Conservation (phyloP, 1,284 basidiomycete species). For the Pseudozyma sp. region DNA sequence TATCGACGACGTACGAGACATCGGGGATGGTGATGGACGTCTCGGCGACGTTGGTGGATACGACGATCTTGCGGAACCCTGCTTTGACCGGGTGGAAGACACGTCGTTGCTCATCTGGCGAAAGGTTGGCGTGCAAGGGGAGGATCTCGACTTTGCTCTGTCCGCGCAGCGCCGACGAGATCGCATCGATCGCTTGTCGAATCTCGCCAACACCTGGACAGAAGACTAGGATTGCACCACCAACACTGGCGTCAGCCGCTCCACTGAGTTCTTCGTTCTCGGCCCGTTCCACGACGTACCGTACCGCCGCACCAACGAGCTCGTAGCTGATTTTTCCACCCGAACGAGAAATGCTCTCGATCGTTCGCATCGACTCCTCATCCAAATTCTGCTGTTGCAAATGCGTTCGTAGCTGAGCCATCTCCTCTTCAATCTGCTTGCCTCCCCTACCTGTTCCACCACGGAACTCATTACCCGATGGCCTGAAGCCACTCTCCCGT, state of each 20-base stretch:
- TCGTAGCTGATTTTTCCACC: slow-evolving; percentile 80
- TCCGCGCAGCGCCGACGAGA: slow-evolving; percentile 71
- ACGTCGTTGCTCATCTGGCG: slow-evolving; percentile 82
- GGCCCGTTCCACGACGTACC: slow-evolving; percentile 76
- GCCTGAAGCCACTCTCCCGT: slow-evolving; percentile 52
- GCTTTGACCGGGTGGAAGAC: slow-evolving; percentile 77
- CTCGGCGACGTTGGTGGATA: slow-evolving; percentile 89
- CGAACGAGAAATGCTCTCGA: slow-evolving; percentile 76
- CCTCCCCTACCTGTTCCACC: slow-evolving; percentile 48
- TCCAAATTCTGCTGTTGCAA: slow-evolving; percentile 74
- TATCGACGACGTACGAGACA: slow-evolving; percentile 73
- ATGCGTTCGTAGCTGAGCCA: slow-evolving; percentile 72
- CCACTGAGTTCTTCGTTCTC: slow-evolving; percentile 72
- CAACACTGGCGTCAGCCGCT: slow-evolving; percentile 31
- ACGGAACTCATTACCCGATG: slow-evolving; percentile 60
- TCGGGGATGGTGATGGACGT: slow-evolving; percentile 87
- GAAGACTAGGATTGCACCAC: slow-evolving; percentile 81
- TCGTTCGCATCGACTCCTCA: slow-evolving; percentile 73
- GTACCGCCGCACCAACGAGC: slow-evolving; percentile 78
- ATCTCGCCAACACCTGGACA: slow-evolving; percentile 76
- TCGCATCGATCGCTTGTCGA: slow-evolving; percentile 78
- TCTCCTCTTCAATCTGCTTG: slow-evolving; percentile 65
- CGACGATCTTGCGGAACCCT: slow-evolving; percentile 83
- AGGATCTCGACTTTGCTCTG: slow-evolving; percentile 75
- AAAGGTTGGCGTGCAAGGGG: slow-evolving; percentile 89